phyloP scores from a whole-genome alignment of 805 yeast species.

The Candida piceae region DNA sequence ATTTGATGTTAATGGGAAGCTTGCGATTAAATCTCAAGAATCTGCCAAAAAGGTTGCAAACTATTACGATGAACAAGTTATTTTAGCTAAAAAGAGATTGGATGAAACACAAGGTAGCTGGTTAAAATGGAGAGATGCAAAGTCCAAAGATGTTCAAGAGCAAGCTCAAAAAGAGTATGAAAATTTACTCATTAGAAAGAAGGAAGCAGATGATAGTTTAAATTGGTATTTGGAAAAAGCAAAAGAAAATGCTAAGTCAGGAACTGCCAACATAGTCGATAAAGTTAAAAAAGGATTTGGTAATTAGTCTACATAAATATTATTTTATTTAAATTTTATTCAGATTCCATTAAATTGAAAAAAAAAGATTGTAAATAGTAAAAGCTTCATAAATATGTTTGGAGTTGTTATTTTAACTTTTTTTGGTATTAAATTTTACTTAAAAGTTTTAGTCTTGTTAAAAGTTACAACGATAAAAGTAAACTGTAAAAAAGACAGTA shows the following conservation, averaged over 20 bases:
- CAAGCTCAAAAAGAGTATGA: slow-evolving; percentile 23
- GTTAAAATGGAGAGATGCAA: slow-evolving; percentile 27
- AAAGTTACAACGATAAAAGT: too few relatives aligned
- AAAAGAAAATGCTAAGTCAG: slow-evolving; percentile 6
- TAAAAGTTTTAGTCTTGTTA: too few relatives aligned
- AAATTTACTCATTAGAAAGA: slow-evolving; percentile 14
- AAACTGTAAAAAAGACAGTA: too few relatives aligned
- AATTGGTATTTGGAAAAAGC: slow-evolving; percentile 10
- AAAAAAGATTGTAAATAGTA: too few relatives aligned
- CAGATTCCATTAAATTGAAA: too few relatives aligned
- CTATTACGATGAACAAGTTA: slow-evolving; percentile 21
- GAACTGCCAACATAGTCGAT: slow-evolving; percentile 9
- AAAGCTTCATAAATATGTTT: too few relatives aligned
- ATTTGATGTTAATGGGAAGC: slow-evolving; percentile 17
- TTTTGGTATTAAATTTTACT: too few relatives aligned
- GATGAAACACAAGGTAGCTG: slow-evolving; percentile 26
- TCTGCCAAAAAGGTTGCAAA: slow-evolving; percentile 18
- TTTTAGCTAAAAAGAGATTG: slow-evolving; percentile 22
- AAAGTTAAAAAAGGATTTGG: slow-evolving; percentile 14
- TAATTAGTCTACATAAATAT: too few relatives aligned
- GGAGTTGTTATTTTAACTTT: too few relatives aligned
- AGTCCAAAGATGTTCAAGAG: slow-evolving; percentile 25
- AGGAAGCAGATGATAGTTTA: slow-evolving; percentile 21
- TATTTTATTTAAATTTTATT: too few relatives aligned
- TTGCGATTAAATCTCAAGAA: slow-evolving; percentile 17